These are phyloP conservation scores for Corymbia citriodora DNA, from an alignment of 441 rosid genomes.

Conservation along the genomic window DNA sequence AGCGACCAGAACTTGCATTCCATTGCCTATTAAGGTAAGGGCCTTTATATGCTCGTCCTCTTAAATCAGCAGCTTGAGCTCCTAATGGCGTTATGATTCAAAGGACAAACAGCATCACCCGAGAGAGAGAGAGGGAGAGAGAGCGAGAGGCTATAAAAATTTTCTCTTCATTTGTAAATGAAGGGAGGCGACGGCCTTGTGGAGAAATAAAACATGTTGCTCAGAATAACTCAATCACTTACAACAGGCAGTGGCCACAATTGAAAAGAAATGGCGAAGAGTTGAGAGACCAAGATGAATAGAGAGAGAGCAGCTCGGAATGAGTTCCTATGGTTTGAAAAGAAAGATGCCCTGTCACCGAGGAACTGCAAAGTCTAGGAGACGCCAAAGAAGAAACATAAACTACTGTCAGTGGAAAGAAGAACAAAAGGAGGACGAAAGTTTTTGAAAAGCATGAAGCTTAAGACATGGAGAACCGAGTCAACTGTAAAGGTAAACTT, in stretches of 20 bases:
- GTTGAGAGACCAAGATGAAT: not conserved
- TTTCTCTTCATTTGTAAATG: not conserved
- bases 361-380: slow-evolving; percentile 81
- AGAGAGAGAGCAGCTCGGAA: slow-evolving; percentile 7
- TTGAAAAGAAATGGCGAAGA: slow-evolving; percentile 1
- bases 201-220: not conserved
- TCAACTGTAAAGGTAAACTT: not conserved
- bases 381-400: slow-evolving; percentile 22
- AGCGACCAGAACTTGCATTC: not conserved
- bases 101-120: not conserved
- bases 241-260: not conserved
- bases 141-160: not conserved
- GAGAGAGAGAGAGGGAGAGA: not conserved
- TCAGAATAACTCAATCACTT: not conserved
- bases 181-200: not conserved
- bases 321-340: slow-evolving; percentile 1
- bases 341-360: slow-evolving; percentile 50
- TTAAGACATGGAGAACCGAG: not conserved
- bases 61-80: not conserved
- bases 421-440: slow-evolving; percentile 2
- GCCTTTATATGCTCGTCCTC: not conserved
- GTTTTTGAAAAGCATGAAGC: not conserved
- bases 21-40: not conserved
- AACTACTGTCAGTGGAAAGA: slow-evolving; percentile 23
- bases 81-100: not conserved